These are phyloP conservation scores for Ricinus communis DNA, from an alignment of 345 rosid species.

Conservation along the genomic window DNA sequence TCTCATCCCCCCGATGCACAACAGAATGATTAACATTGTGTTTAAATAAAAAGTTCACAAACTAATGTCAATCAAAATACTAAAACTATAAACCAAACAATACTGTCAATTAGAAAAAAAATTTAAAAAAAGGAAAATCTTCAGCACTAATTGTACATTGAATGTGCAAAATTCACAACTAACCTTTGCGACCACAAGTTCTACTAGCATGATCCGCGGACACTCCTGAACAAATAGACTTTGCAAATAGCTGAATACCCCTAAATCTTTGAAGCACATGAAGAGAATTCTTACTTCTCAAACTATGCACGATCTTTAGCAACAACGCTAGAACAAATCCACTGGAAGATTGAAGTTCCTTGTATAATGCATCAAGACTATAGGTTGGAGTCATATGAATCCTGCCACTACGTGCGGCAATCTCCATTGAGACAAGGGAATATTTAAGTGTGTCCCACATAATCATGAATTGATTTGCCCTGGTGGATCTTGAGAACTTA, in stretches of 20 bases:
- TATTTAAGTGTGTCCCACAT: conserved; percentile 96
- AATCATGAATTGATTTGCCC: conserved; percentile 52
- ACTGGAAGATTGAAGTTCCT: conserved; percentile 67
- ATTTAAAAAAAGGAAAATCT: neutral
- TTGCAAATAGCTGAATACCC: conserved; percentile 75
- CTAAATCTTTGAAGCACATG: conserved; percentile 81
- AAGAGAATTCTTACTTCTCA: conserved; percentile 50
- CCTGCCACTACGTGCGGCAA: conserved; percentile 69
- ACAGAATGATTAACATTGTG: neutral
- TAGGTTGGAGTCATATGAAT: conserved; percentile 47
- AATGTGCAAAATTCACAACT: neutral
- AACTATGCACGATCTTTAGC: conserved; percentile 59
- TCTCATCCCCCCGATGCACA: neutral
- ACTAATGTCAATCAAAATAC: neutral
- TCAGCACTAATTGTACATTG: neutral
- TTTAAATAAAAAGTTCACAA: neutral
- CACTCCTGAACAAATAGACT: conserved; percentile 66
- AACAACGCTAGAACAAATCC: conserved; percentile 70
- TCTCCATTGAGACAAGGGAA: conserved; percentile 78
- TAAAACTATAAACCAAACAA: neutral
- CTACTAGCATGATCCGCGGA: conserved; percentile 40
- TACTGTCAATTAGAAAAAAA: neutral
- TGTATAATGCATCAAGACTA: conserved; percentile 49
- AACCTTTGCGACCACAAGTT: conserved; percentile 20
- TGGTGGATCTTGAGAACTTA: conserved; percentile 36